Percentiles rank a stretch among this genome's conserved stretches.
These are phyloP conservation scores for Eucalyptus sideroxylon DNA, from an alignment of 345 rosid species.

Conservation along the genomic window DNA sequence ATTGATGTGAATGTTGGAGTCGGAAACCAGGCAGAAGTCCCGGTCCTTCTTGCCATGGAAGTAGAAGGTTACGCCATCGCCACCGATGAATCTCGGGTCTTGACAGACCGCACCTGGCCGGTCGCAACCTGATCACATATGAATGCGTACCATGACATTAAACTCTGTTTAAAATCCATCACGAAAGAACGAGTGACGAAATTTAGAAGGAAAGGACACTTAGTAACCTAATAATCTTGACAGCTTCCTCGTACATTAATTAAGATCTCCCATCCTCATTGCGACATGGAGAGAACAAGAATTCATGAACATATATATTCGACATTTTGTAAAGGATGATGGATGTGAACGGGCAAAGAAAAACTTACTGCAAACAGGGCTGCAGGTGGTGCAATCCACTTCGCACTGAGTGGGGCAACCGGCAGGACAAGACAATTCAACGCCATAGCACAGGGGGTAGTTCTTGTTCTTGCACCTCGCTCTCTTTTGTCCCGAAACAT, in stretches of 20 bases:
- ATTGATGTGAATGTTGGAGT: slow-evolving; percentile 9
- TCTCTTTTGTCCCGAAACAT: slow-evolving; percentile 5
- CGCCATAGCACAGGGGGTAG: slow-evolving; percentile 28
- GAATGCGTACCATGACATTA: not conserved
- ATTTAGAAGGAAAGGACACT: not conserved
- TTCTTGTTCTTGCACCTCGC: slow-evolving; percentile 18
- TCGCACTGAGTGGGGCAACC: slow-evolving; percentile 36
- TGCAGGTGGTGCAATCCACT: slow-evolving; percentile 47
- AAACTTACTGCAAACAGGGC: slow-evolving; percentile 36
- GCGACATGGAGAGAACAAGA: not conserved
- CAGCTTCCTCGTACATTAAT: not conserved
- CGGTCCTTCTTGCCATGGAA: slow-evolving; percentile 51
- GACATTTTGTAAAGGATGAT: not conserved
- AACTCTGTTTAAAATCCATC: not conserved
- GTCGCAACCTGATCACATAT: slow-evolving; percentile 32
- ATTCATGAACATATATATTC: not conserved
- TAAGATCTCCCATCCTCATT: not conserved
- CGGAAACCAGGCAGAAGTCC: slow-evolving; percentile 7
- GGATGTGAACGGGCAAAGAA: not conserved
- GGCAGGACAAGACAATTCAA: slow-evolving; percentile 19
- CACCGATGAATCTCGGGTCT: slow-evolving; percentile 64
- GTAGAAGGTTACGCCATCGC: slow-evolving; percentile 56
- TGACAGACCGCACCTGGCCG: slow-evolving; percentile 50
- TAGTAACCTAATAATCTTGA: not conserved
- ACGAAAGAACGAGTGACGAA: not conserved